Percentiles rank a stretch among this genome's conserved stretches.
Conservation (phyloP, 805 yeast genomes). For the Candida nitratophila region DNA sequence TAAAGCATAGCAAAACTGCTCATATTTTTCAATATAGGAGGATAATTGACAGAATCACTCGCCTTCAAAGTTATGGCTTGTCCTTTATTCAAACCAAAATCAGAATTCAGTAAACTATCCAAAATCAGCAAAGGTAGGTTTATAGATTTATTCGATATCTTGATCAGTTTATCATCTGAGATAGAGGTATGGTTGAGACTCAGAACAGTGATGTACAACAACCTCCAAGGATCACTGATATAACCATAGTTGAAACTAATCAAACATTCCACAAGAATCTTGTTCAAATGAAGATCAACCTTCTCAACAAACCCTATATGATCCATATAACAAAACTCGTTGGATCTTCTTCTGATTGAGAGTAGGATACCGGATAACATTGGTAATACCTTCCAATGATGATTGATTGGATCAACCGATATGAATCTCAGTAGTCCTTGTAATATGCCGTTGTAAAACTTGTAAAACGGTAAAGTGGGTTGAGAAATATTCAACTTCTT, state of each 20-base stretch:
- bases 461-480: slow-evolving; percentile 39
- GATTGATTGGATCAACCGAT: slow-evolving; percentile 7
- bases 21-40: slow-evolving; percentile 42
- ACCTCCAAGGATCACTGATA: slow-evolving; percentile 7
- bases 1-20: slow-evolving; percentile 40
- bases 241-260: background rate
- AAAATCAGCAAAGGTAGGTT: slow-evolving; percentile 11
- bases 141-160: slow-evolving; percentile 8
- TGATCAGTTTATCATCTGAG: slow-evolving; percentile 2
- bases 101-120: slow-evolving; percentile 12
- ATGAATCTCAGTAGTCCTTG: slow-evolving; percentile 29
- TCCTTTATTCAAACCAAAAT: slow-evolving; percentile 17
- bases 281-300: slow-evolving; percentile 9
- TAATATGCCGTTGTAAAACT: slow-evolving; percentile 32
- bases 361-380: slow-evolving; percentile 38
- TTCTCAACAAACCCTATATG: slow-evolving; percentile 8
- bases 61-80: background rate
- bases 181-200: slow-evolving; percentile 11
- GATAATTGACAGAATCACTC: background rate
- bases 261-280: background rate
- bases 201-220: slow-evolving; percentile 9
- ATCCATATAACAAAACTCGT: background rate
- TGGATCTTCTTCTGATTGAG: slow-evolving; percentile 22
- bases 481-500: slow-evolving; percentile 39
- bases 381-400: slow-evolving; percentile 42